Evolutionary conservation across 257 asterid genomes (phyloP).

Genomic region (Plantago elongata): DNA sequence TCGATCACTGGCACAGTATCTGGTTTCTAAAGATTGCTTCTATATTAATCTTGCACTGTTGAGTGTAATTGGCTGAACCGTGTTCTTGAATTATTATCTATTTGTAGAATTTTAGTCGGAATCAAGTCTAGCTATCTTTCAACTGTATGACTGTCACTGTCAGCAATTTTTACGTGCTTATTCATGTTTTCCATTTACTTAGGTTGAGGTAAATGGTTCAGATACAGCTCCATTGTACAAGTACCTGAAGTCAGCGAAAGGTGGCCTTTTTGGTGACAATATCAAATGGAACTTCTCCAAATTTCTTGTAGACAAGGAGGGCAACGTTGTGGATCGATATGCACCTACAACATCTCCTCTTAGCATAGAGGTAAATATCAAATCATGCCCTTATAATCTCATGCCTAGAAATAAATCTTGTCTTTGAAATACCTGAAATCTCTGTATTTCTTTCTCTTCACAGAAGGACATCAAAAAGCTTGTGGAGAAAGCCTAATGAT

Average conservation of each 20-base stretch:
- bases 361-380: slow-evolving; percentile 66
- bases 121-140: too few relatives aligned
- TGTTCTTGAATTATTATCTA: too few relatives aligned
- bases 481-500: slow-evolving; percentile 40
- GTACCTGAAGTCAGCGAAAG: slow-evolving; percentile 68
- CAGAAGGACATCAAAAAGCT: slow-evolving; percentile 95
- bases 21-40: too few relatives aligned
- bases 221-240: slow-evolving; percentile 69
- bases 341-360: slow-evolving; percentile 87
- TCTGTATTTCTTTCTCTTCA: slow-evolving; percentile 12
- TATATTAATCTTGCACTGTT: too few relatives aligned
- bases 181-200: neutral
- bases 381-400: neutral
- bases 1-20: too few relatives aligned
- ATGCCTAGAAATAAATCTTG: neutral
- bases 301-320: slow-evolving; percentile 75
- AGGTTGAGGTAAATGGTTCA: slow-evolving; percentile 84
- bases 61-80: too few relatives aligned
- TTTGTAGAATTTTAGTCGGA: too few relatives aligned
- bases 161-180: neutral
- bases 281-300: slow-evolving; percentile 92
- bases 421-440: neutral
- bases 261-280: slow-evolving; percentile 62
- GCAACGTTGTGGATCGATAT: slow-evolving; percentile 75
- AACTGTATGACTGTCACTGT: too few relatives aligned